Evolutionary conservation across 2,329 filamentous ascomycete species (phyloP).

Genomic region (Penicillium sp.): DNA sequence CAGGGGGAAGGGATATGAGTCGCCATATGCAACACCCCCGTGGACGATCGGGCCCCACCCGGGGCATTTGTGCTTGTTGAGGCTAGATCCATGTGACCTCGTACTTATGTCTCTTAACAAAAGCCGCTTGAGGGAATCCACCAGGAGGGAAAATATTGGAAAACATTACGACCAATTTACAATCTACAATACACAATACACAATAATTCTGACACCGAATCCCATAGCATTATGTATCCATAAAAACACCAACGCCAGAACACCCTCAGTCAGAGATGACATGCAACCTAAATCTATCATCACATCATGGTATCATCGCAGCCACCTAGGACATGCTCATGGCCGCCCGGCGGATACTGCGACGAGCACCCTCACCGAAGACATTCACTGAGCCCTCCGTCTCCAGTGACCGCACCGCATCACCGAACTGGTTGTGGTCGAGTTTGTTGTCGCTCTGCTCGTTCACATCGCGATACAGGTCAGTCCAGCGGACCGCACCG

Average conservation of each 20-base stretch:
- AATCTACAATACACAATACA: too few species aligned
- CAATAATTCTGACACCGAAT: background rate
- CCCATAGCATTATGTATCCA: slow-evolving; percentile 8
- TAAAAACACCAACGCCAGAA: slow-evolving; percentile 9
- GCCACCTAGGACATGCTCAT: slow-evolving; percentile 15
- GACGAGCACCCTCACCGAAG: slow-evolving; percentile 78
- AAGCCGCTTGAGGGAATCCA: background rate
- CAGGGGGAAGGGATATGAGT: background rate
- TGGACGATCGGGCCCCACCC: background rate
- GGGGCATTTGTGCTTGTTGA: background rate
- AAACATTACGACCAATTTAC: background rate
- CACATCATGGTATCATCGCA: slow-evolving; percentile 27
- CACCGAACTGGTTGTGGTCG: slow-evolving; percentile 76
- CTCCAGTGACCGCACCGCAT: slow-evolving; percentile 76
- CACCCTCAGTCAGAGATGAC: slow-evolving; percentile 12
- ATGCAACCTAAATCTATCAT: slow-evolving; percentile 29
- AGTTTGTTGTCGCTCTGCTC: slow-evolving; percentile 69
- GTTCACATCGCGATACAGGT: slow-evolving; percentile 68
- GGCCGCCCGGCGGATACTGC: slow-evolving; percentile 65
- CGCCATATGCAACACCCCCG: background rate
- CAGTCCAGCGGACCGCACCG: slow-evolving; percentile 70
- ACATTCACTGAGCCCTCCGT: slow-evolving; percentile 80
- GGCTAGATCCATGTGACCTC: background rate
- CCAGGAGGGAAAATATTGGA: background rate
- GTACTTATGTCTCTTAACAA: background rate